Conservation (phyloP, 495 filamentous ascomycete genomes). For the Tricharina praecox region DNA sequence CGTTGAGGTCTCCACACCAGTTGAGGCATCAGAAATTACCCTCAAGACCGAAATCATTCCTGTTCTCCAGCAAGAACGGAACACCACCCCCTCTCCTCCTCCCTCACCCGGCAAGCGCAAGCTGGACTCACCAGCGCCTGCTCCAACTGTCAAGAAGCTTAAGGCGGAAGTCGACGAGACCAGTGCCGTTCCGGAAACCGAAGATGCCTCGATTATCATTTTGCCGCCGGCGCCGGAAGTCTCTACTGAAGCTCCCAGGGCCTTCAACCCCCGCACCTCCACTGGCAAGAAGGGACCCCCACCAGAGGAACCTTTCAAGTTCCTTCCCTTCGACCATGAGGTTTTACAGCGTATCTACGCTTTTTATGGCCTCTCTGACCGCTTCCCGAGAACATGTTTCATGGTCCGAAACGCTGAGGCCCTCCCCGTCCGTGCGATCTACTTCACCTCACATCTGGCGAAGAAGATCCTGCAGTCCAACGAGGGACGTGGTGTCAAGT, state of each 20-base stretch:
- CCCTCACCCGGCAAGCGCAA: slow-evolving; percentile 29
- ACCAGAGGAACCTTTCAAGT: slow-evolving; percentile 84
- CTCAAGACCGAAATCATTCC: slow-evolving; percentile 32
- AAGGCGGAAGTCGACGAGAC: slow-evolving; percentile 23
- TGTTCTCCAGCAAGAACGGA: slow-evolving; percentile 31
- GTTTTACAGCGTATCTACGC: slow-evolving; percentile 56
- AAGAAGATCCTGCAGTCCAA: slow-evolving; percentile 67
- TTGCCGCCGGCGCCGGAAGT: background rate
- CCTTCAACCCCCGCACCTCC: slow-evolving; percentile 5
- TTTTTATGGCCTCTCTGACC: slow-evolving; percentile 66
- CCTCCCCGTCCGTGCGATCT: slow-evolving; percentile 70
- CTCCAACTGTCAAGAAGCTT: slow-evolving; percentile 29
- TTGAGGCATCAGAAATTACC: slow-evolving; percentile 31
- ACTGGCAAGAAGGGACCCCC: slow-evolving; percentile 37
- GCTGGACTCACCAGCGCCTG: slow-evolving; percentile 22
- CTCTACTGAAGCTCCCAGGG: background rate
- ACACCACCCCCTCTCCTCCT: background rate
- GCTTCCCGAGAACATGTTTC: slow-evolving; percentile 78
- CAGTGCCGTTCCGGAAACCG: slow-evolving; percentile 19
- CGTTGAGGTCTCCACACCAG: background rate
- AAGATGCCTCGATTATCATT: slow-evolving; percentile 6
- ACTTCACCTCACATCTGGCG: slow-evolving; percentile 78
- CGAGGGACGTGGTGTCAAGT: slow-evolving; percentile 77
- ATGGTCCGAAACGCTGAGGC: slow-evolving; percentile 87
- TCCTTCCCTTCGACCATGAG: slow-evolving; percentile 49